Evolutionary conservation across 768 basidiomycete genomes (phyloP).

Genomic region (Mycena chlorophos): DNA sequence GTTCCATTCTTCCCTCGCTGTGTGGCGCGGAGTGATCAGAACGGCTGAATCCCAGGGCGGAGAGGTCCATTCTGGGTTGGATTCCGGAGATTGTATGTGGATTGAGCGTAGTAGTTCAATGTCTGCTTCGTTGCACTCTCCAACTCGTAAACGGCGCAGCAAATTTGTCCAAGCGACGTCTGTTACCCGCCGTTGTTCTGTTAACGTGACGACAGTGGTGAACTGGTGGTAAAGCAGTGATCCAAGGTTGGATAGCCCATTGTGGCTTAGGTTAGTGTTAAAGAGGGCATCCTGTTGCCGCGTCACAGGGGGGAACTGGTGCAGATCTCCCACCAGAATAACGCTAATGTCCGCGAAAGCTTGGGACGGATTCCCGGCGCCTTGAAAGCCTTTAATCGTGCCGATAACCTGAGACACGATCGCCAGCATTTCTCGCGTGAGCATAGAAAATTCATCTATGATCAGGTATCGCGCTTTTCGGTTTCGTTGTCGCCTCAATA

Average conservation of each 20-base stretch:
- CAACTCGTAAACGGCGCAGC: conserved; percentile 28
- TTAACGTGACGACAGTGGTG: conserved; percentile 35
- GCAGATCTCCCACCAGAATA: too few species aligned
- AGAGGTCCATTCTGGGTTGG: background rate
- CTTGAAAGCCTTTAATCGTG: conserved; percentile 6
- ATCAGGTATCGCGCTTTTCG: conserved; percentile 31
- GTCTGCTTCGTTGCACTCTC: conserved; percentile 30
- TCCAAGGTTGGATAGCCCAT: conserved; percentile 27
- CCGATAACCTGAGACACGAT: conserved; percentile 22
- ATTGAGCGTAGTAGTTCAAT: conserved; percentile 31
- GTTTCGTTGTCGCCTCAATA: too few species aligned
- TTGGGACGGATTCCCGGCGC: too few species aligned
- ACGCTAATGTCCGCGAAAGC: too few species aligned
- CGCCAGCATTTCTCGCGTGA: conserved; percentile 26
- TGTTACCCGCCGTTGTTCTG: conserved; percentile 36
- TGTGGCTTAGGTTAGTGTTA: conserved; percentile 25
- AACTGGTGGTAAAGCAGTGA: conserved; percentile 31
- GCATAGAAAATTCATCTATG: conserved; percentile 45
- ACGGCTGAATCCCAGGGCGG: background rate
- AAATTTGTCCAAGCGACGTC: conserved; percentile 35
- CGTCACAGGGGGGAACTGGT: background rate
- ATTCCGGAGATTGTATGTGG: conserved; percentile 3
- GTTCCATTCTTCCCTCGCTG: background rate
- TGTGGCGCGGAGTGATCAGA: background rate
- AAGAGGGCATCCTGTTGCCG: conserved; percentile 41